These are phyloP conservation scores for Combretum micranthum DNA, from an alignment of 345 rosid species.

Conservation along the genomic window DNA sequence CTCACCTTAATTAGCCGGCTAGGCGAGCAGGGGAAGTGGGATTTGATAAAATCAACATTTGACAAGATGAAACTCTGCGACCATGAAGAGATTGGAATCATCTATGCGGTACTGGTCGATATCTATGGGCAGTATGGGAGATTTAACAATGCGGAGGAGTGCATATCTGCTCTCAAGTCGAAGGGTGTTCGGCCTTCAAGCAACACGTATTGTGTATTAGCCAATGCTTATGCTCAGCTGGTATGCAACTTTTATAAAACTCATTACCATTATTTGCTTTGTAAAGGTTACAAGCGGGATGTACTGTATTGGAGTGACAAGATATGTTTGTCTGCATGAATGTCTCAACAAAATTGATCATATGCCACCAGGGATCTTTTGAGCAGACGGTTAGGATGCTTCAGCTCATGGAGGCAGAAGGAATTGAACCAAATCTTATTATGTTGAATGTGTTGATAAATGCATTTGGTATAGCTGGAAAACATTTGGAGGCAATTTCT, in stretches of 20 bases:
- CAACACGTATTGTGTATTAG: slow-evolving; percentile 47
- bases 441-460: slow-evolving; percentile 69
- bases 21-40: slow-evolving; percentile 68
- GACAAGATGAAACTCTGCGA: slow-evolving; percentile 35
- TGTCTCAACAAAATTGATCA: not conserved
- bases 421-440: slow-evolving; percentile 51
- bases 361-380: slow-evolving; percentile 32
- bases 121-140: slow-evolving; percentile 58
- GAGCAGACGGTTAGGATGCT: slow-evolving; percentile 63
- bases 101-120: slow-evolving; percentile 49
- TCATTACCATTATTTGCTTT: not conserved
- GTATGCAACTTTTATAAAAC: slow-evolving; percentile 13
- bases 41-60: slow-evolving; percentile 32
- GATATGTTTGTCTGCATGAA: not conserved
- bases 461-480: slow-evolving; percentile 62
- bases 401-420: slow-evolving; percentile 64
- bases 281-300: not conserved
- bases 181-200: slow-evolving; percentile 43
- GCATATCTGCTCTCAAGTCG: slow-evolving; percentile 44
- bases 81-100: slow-evolving; percentile 26
- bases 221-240: slow-evolving; percentile 81
- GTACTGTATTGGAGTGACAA: not conserved
- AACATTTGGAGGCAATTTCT: slow-evolving; percentile 55
- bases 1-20: slow-evolving; percentile 38
- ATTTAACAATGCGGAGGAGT: slow-evolving; percentile 43